Evolutionary conservation across 176 grass and related monocot species (phyloP).

Genomic region (Cymbopogon citratus): DNA sequence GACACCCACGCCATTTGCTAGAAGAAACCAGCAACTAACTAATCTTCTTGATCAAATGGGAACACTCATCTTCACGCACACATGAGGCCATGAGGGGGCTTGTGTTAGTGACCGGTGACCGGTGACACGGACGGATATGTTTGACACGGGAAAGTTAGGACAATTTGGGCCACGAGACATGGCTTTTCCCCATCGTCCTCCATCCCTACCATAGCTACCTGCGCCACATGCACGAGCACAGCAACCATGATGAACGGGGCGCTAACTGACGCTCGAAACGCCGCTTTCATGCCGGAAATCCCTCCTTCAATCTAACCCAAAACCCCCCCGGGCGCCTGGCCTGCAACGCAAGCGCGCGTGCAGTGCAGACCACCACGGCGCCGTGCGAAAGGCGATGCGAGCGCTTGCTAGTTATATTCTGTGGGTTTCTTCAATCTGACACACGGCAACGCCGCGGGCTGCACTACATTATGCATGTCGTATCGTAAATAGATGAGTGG

Average conservation of each 20-base stretch:
- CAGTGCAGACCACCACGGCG: background rate
- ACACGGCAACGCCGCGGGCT: background rate
- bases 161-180: conserved; percentile 38
- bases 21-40: background rate
- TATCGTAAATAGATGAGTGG: background rate
- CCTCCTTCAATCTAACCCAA: background rate
- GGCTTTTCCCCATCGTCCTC: background rate
- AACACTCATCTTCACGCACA: conserved; percentile 5
- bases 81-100: background rate
- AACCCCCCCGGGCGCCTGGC: background rate
- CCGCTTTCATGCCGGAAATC: conserved; percentile 36
- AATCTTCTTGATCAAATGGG: background rate
- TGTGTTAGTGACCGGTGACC: background rate
- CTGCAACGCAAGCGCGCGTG: background rate
- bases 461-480: too few species aligned
- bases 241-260: background rate
- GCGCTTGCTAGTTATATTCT: background rate
- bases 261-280: conserved; percentile 11
- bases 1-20: conserved; percentile 20
- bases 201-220: background rate
- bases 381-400: conserved; percentile 18
- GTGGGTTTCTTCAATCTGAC: background rate
- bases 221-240: conserved; percentile 27
- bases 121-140: conserved; percentile 6
- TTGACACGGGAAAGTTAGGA: conserved; percentile 35